These are phyloP conservation scores for Lasiodiplodia citricola DNA, from an alignment of 2,329 filamentous ascomycete genomes.

Conservation along the genomic window DNA sequence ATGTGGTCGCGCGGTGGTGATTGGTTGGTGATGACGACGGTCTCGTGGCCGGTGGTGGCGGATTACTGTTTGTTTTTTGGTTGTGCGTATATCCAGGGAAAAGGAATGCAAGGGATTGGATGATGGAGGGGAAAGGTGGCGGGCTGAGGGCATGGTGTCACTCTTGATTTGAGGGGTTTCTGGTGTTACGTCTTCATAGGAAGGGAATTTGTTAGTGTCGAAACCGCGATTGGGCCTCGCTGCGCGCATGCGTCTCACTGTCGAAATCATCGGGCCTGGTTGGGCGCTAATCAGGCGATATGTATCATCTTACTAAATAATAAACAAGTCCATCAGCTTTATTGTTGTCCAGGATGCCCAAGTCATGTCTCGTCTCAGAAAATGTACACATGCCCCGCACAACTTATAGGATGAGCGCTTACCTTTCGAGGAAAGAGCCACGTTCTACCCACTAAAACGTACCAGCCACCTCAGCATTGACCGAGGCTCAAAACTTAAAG, in stretches of 20 bases:
- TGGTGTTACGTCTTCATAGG: background rate
- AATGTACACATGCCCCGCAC: background rate
- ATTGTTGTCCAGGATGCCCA: background rate
- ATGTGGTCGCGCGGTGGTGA: background rate
- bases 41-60: background rate
- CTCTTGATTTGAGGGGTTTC: background rate
- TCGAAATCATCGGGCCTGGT: background rate
- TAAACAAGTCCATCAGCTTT: background rate
- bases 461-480: background rate
- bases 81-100: background rate
- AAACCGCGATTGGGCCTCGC: background rate
- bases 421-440: background rate
- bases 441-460: background rate
- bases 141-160: background rate
- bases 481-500: background rate
- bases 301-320: background rate
- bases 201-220: background rate
- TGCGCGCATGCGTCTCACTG: background rate
- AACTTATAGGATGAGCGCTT: background rate
- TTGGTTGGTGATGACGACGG: background rate
- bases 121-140: background rate
- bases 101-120: background rate
- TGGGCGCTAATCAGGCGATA: background rate
- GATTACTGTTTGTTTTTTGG: background rate
- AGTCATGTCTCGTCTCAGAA: background rate